phyloP scores from a whole-genome alignment of 352 stramenopile species.

The Globisporangium cystogenes region DNA sequence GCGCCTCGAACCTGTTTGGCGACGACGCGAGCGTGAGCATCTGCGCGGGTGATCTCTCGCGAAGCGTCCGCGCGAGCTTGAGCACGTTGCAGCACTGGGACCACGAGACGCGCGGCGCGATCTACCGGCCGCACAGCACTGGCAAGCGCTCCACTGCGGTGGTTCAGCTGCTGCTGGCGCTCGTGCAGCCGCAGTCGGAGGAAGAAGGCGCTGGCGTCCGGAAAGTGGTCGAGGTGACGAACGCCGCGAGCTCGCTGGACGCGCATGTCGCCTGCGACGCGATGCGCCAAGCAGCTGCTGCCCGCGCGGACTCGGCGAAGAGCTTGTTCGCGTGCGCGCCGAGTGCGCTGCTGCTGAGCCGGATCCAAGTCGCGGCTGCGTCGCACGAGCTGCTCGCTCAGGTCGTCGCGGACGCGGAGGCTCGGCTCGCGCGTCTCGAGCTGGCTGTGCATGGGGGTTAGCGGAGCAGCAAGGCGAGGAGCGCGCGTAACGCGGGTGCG shows the following conservation, averaged over 20 bases:
- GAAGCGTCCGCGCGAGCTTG: background rate
- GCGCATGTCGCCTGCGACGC: background rate
- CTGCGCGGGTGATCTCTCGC: background rate
- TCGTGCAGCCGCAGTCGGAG: background rate
- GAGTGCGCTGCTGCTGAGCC: slow-evolving; percentile 1
- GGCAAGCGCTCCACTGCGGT: slow-evolving; percentile 8
- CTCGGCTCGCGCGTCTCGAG: background rate
- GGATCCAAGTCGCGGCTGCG: slow-evolving; percentile 1
- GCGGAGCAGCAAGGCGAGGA: background rate
- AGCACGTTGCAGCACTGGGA: background rate
- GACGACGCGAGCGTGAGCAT: background rate
- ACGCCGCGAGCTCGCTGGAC: background rate
- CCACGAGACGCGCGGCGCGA: slow-evolving; percentile 2
- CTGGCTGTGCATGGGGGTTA: background rate
- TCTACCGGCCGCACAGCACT: background rate
- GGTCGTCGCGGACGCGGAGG: background rate
- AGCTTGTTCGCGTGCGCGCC: slow-evolving; percentile 4
- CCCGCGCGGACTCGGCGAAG: background rate
- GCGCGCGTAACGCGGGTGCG: background rate
- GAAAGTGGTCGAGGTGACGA: background rate
- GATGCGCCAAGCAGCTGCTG: slow-evolving; percentile 2
- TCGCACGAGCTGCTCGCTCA: slow-evolving; percentile 5
- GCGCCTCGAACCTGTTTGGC: background rate
- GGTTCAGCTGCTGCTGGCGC: slow-evolving; percentile 6
- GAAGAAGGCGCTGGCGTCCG: background rate